A percentile compares a stretch with the other conserved stretches of the same genome.
Conservation (phyloP, 2,329 filamentous ascomycete genomes). For the Beauveria asiatica region DNA sequence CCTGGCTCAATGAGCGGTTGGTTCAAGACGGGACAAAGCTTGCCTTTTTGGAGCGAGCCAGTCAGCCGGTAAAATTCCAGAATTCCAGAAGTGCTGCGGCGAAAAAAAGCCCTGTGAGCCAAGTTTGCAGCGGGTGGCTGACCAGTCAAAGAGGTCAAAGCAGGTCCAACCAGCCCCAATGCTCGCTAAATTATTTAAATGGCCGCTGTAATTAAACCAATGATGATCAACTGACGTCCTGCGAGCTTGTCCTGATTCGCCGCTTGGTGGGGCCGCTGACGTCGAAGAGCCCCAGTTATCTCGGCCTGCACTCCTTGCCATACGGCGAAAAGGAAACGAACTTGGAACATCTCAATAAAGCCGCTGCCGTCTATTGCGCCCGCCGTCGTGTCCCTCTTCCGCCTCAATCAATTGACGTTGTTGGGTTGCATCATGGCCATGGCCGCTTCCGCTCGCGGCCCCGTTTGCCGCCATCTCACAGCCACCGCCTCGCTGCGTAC, state of each 20-base stretch:
- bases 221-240: too few relatives aligned
- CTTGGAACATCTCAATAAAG: not conserved
- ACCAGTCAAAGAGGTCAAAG: not conserved
- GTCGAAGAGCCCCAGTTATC: not conserved
- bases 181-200: not conserved
- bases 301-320: not conserved
- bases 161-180: not conserved
- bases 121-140: not conserved
- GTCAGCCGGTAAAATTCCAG: too few relatives aligned
- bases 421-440: not conserved
- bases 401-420: not conserved
- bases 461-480: conserved; percentile 39
- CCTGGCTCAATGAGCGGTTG: not conserved
- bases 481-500: conserved; percentile 22
- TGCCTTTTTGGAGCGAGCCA: not conserved
- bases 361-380: not conserved
- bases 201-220: not conserved
- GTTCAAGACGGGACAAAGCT: not conserved
- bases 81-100: not conserved
- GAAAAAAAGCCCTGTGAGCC: not conserved
- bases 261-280: not conserved
- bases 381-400: not conserved
- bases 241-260: not conserved
- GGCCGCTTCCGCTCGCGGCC: conserved; percentile 31
- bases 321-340: not conserved